A percentile compares a stretch with the other conserved stretches of the same genome.
Evolutionary conservation across 129 eudicot species (phyloP).

Genomic region (Arctium minus): DNA sequence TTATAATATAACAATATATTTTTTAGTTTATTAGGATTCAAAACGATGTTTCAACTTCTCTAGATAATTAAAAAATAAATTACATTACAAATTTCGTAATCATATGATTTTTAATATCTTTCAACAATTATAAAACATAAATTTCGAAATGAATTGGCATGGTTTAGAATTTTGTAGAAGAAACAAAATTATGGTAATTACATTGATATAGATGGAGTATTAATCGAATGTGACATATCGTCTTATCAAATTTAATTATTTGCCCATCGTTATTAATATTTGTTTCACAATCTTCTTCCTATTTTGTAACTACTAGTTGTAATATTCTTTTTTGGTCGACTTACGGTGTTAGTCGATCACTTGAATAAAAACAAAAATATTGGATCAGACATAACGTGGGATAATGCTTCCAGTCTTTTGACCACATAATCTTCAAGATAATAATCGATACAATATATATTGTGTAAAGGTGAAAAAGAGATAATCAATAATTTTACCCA

Average conservation of each 20-base stretch:
- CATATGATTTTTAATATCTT: not conserved
- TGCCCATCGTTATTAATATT: not conserved
- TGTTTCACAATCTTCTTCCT: not conserved
- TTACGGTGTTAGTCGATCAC: not conserved
- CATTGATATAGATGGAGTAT: no score
- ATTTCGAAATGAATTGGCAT: no score
- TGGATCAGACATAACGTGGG: not conserved
- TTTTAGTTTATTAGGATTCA: no score
- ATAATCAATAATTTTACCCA: not conserved
- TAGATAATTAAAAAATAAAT: not conserved
- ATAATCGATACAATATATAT: not conserved
- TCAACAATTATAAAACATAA: no score
- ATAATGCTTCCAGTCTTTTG: not conserved
- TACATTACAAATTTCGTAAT: not conserved
- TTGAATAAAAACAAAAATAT: not conserved
- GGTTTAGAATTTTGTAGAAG: no score
- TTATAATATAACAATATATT: no score
- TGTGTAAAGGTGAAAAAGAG: no score
- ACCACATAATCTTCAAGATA: not conserved
- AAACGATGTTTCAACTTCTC: not conserved
- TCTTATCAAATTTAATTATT: not conserved
- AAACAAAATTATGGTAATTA: no score
- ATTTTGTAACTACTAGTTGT: not conserved
- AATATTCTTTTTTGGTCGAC: not conserved
- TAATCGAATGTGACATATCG: not conserved